Percentiles rank a stretch among this genome's conserved stretches.
Evolutionary conservation across 2,329 filamentous ascomycete genomes (phyloP).

Genomic region (Colletotrichum higginsianum): DNA sequence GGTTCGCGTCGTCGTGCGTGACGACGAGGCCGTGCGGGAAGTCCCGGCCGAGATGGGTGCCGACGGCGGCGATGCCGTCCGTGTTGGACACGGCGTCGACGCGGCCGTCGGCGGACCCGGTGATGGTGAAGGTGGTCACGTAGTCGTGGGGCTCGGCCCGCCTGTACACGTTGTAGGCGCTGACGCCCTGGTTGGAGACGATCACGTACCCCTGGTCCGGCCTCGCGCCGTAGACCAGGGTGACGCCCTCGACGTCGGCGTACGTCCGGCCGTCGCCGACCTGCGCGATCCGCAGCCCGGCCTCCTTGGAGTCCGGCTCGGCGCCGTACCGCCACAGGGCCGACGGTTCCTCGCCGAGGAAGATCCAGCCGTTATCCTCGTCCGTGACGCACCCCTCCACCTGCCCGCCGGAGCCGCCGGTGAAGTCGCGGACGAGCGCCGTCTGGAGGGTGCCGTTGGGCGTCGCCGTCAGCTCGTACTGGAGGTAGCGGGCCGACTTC

Average conservation of each 20-base stretch:
- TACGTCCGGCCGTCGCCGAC: constrained; percentile 64
- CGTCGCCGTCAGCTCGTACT: constrained; percentile 63
- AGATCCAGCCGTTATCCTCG: constrained; percentile 64
- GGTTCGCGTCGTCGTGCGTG: constrained; percentile 68
- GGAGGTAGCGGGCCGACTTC: constrained; percentile 67
- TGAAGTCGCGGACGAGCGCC: constrained; percentile 65
- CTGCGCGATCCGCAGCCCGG: constrained; percentile 55
- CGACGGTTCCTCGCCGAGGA: constrained; percentile 67
- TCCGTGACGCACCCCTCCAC: constrained; percentile 69
- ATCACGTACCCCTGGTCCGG: constrained; percentile 64
- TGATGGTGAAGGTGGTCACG: constrained; percentile 64
- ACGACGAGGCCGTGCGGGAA: constrained; percentile 64
- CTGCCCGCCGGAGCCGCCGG: constrained; percentile 65
- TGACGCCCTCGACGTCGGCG: constrained; percentile 69
- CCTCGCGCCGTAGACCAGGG: constrained; percentile 62
- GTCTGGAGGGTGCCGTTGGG: constrained; percentile 60
- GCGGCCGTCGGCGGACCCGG: constrained; percentile 55
- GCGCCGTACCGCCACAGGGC: constrained; percentile 68
- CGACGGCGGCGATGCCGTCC: constrained; percentile 65
- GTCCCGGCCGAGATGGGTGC: constrained; percentile 56
- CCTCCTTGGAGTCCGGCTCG: constrained; percentile 59
- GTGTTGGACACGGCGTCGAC: constrained; percentile 69
- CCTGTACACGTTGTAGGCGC: constrained; percentile 66
- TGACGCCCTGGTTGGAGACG: constrained; percentile 68
- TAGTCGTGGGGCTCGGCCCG: constrained; percentile 64